Percentiles rank a stretch among this genome's conserved stretches.
These are phyloP conservation scores for Arthonia radiata DNA, from an alignment of 495 filamentous ascomycete genomes.

Conservation along the genomic window DNA sequence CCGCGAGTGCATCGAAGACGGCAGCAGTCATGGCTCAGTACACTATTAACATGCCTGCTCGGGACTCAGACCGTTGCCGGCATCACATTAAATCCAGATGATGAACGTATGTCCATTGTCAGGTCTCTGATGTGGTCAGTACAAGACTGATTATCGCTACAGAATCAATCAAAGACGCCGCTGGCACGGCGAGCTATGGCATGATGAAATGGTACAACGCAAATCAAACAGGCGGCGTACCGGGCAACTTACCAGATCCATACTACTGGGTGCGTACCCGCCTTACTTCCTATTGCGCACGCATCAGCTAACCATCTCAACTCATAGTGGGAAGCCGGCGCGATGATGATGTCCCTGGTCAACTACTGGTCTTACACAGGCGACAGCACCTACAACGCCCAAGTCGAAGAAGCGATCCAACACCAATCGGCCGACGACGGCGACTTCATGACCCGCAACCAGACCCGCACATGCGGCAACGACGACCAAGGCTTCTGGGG, in stretches of 20 bases:
- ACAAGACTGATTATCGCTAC: too few species aligned
- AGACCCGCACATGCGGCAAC: conserved; percentile 41
- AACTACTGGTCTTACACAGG: conserved; percentile 71
- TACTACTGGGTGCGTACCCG: too few species aligned
- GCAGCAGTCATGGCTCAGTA: too few species aligned
- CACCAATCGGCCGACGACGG: conserved; percentile 42
- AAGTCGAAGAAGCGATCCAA: conserved; percentile 38
- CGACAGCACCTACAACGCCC: conserved; percentile 45
- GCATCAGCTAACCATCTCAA: too few species aligned
- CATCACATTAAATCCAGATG: too few species aligned
- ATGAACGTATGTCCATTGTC: too few species aligned
- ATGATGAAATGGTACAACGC: conserved; percentile 49
- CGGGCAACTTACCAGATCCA: conserved; percentile 28
- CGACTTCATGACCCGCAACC: conserved; percentile 62
- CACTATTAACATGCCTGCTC: too few species aligned
- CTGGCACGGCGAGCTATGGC: conserved; percentile 30
- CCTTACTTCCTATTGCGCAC: too few species aligned
- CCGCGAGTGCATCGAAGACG: too few species aligned
- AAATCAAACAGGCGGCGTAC: conserved; percentile 30
- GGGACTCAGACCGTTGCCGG: too few species aligned
- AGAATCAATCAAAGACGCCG: conserved; percentile 44
- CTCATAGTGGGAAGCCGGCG: conserved; percentile 66
- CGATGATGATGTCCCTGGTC: conserved; percentile 49
- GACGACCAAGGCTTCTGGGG: conserved; percentile 81
- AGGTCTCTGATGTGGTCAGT: too few species aligned